Percentiles rank a stretch among this genome's conserved stretches.
phyloP scores from a whole-genome alignment of 2,329 filamentous ascomycete species.

The Fusarium transvaalense region DNA sequence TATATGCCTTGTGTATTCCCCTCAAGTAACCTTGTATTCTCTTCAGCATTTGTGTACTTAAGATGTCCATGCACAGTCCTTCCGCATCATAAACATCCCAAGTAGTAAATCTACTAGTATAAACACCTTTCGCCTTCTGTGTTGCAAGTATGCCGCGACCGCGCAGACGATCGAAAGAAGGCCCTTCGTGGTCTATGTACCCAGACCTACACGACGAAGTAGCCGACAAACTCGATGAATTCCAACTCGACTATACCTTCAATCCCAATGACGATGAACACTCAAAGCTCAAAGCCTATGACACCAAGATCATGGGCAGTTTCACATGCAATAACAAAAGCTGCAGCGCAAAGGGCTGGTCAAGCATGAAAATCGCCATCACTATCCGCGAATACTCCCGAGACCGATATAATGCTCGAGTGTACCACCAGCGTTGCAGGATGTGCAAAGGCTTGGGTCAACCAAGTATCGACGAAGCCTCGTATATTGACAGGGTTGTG shows the following conservation, averaged over 20 bases:
- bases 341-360: slow-evolving; percentile 48
- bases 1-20: no score
- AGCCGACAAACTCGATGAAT: slow-evolving; percentile 18
- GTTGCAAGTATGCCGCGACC: not conserved
- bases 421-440: slow-evolving; percentile 56
- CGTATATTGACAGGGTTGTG: slow-evolving; percentile 53
- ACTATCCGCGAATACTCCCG: slow-evolving; percentile 50
- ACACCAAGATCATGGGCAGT: slow-evolving; percentile 51
- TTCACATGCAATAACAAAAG: slow-evolving; percentile 50
- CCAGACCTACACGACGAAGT: slow-evolving; percentile 35
- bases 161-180: not conserved
- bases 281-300: slow-evolving; percentile 35
- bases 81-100: accelerated
- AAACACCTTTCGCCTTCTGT: accelerated
- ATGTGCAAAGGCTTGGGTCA: slow-evolving; percentile 47
- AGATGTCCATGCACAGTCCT: not conserved
- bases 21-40: no score
- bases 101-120: accelerated
- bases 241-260: slow-evolving; percentile 43
- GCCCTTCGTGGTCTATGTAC: slow-evolving; percentile 38
- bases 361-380: slow-evolving; percentile 52
- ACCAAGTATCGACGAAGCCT: slow-evolving; percentile 45
- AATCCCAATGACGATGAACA: slow-evolving; percentile 33
- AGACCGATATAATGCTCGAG: slow-evolving; percentile 52
- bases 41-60: not conserved